Percentiles rank a stretch among this genome's conserved stretches.
These are phyloP conservation scores for Auricularia sp. DNA, from an alignment of 768 basidiomycete genomes.

Conservation along the genomic window DNA sequence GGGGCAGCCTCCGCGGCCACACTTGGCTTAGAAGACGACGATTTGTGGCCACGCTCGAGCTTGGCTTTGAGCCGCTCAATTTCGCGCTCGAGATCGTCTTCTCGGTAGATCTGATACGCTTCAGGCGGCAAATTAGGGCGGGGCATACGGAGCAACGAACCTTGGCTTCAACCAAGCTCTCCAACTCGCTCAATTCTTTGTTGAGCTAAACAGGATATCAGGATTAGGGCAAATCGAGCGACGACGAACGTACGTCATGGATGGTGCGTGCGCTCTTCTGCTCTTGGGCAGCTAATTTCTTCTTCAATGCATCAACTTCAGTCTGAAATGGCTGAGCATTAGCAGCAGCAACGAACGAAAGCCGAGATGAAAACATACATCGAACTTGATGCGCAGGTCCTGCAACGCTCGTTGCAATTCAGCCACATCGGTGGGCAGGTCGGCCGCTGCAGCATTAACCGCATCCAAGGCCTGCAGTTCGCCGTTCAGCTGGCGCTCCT, in stretches of 20 bases:
- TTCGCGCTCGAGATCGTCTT: constrained; percentile 86
- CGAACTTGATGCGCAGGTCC: constrained; percentile 43
- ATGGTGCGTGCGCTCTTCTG: constrained; percentile 62
- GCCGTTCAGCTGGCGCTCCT: constrained; percentile 28
- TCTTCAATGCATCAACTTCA: constrained; percentile 41
- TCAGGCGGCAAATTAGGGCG: too few relatives aligned
- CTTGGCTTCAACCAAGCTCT: constrained; percentile 90
- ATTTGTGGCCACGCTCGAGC: constrained; percentile 48
- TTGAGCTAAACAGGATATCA: constrained; percentile 48
- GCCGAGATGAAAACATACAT: constrained; percentile 28
- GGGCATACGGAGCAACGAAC: constrained; percentile 29
- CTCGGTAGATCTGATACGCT: constrained; percentile 63
- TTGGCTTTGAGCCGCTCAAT: constrained; percentile 68
- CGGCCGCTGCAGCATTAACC: not conserved
- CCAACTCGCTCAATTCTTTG: constrained; percentile 87
- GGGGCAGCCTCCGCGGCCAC: constrained; percentile 27
- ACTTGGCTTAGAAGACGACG: constrained; percentile 38
- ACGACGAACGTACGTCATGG: constrained; percentile 44
- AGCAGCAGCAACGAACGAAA: not conserved
- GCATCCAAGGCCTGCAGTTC: constrained; percentile 3
- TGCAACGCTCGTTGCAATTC: constrained; percentile 33
- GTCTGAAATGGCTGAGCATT: constrained; percentile 9
- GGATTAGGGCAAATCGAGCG: not conserved
- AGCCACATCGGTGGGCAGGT: constrained; percentile 22
- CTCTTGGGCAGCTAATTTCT: constrained; percentile 58